phyloP scores from a whole-genome alignment of 2,329 filamentous ascomycete genomes.

The Cercospora sesami region DNA sequence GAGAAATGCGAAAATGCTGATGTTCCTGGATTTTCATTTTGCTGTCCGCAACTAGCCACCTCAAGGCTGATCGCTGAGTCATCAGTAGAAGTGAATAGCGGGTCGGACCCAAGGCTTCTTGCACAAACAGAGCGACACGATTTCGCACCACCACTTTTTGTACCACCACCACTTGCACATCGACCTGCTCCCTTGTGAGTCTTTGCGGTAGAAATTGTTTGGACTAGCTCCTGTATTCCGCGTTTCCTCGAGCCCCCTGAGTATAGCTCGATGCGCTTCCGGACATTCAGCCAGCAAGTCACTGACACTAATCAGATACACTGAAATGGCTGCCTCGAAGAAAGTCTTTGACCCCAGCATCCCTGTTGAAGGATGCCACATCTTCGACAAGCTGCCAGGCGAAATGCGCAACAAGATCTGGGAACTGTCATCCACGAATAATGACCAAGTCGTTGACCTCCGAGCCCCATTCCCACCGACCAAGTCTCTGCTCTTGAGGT shows the following conservation, averaged over 20 bases:
- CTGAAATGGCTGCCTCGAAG: not conserved
- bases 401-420: conserved; percentile 14
- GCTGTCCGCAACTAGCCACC: not conserved
- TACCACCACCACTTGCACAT: not conserved
- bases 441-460: not conserved
- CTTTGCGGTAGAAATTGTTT: not conserved
- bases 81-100: not conserved
- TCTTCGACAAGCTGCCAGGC: conserved; percentile 3
- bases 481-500: conserved; percentile 5
- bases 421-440: conserved; percentile 8
- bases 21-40: not conserved
- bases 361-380: not conserved
- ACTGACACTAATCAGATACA: not conserved
- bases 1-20: not conserved
- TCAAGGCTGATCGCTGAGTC: not conserved
- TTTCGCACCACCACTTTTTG: not conserved
- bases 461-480: not conserved
- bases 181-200: not conserved
- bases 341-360: not conserved
- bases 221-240: not conserved
- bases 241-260: not conserved
- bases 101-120: not conserved
- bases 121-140: not conserved
- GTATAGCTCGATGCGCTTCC: not conserved
- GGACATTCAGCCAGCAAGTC: not conserved